Conservation (phyloP, 441 rosid genomes). For the Populus hybrid region DNA sequence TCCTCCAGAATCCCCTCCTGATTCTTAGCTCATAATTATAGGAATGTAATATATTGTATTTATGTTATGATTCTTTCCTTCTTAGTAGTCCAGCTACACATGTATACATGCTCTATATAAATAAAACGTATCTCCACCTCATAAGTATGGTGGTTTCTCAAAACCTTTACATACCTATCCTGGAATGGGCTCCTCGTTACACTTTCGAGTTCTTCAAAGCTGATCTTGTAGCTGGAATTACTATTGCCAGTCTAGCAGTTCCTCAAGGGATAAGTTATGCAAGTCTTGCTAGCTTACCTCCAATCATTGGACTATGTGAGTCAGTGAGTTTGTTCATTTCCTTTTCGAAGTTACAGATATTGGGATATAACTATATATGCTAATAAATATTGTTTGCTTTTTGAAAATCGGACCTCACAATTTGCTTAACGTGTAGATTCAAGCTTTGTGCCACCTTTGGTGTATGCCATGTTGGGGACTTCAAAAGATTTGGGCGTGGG, state of each 20-base stretch:
- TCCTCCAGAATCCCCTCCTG: no score
- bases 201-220: conserved; percentile 51
- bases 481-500: conserved; percentile 76
- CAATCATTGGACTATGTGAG: conserved; percentile 78
- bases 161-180: no score
- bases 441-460: conserved; percentile 69
- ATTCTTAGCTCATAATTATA: no score
- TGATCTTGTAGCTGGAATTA: conserved; percentile 66
- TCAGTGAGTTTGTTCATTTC: background rate
- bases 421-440: conserved; percentile 41
- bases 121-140: no score
- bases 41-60: no score
- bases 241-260: conserved; percentile 77
- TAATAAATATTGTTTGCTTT: background rate
- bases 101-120: no score
- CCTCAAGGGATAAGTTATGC: conserved; percentile 87
- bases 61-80: no score
- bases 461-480: conserved; percentile 74
- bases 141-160: no score
- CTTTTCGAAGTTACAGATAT: background rate
- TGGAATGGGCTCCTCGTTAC: conserved; percentile 74
- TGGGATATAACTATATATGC: background rate
- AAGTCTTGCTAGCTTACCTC: conserved; percentile 71
- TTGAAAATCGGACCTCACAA: background rate
- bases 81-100: no score